phyloP scores from a whole-genome alignment of 1,139 yeast genomes.

The Geotrichum cucujoidarum region DNA sequence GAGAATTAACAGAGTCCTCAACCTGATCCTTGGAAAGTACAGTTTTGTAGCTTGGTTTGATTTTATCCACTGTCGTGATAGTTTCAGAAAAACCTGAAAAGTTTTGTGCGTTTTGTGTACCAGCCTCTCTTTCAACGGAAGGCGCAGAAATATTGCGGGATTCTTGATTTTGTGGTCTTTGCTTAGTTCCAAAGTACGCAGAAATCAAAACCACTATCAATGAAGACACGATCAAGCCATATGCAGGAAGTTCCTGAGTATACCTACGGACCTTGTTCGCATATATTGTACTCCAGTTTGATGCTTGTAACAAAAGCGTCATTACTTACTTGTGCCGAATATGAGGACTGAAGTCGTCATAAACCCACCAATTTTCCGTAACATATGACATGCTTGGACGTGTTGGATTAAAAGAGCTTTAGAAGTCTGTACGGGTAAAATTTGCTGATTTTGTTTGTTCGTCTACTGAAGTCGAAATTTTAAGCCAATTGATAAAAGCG shows the following conservation, averaged over 20 bases:
- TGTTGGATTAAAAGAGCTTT: too few species aligned
- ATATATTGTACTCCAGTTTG: too few species aligned
- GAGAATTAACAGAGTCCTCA: conserved; percentile 13
- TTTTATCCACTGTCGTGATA: conserved; percentile 17
- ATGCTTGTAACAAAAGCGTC: too few species aligned
- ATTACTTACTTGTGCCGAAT: conserved; percentile 30
- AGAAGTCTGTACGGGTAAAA: too few species aligned
- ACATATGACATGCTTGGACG: conserved; percentile 22
- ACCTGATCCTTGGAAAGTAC: conserved; percentile 20
- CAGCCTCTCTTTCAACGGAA: conserved; percentile 21
- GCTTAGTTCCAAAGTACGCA: conserved; percentile 22
- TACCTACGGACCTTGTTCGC: too few species aligned
- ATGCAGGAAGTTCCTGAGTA: conserved; percentile 28
- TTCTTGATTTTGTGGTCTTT: conserved; percentile 15
- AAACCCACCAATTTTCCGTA: conserved; percentile 29
- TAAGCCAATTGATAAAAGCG: too few species aligned
- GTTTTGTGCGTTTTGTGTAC: neutral
- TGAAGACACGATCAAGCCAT: conserved; percentile 23
- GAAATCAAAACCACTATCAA: conserved; percentile 22
- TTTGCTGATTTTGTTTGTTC: too few species aligned
- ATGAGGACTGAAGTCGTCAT: conserved; percentile 32
- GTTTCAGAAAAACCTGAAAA: conserved; percentile 10
- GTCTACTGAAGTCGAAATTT: too few species aligned
- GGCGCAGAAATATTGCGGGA: too few species aligned
- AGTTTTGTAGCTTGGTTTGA: conserved; percentile 16